These are phyloP conservation scores for Entoloma clypeatum DNA, from an alignment of 1,284 basidiomycete genomes.

Conservation along the genomic window DNA sequence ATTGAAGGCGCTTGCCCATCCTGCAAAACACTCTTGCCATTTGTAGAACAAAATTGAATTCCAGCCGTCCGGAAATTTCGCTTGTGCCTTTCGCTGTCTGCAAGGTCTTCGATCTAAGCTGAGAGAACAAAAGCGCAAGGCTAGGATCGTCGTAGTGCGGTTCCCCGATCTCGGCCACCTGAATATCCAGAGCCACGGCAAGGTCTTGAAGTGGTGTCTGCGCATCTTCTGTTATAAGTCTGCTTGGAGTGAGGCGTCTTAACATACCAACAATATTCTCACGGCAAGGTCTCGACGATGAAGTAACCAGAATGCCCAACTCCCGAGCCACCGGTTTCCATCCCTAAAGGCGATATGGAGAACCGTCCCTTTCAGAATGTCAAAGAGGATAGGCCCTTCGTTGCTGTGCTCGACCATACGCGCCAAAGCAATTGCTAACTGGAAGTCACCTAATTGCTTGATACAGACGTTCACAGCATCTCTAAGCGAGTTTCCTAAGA, in stretches of 20 bases:
- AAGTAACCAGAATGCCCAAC: slow-evolving; percentile 94
- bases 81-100: slow-evolving; percentile 90
- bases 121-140: slow-evolving; percentile 85
- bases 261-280: slow-evolving; percentile 70
- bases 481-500: slow-evolving; percentile 84
- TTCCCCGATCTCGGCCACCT: slow-evolving; percentile 67
- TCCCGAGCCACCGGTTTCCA: slow-evolving; percentile 94
- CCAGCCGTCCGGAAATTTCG: slow-evolving; percentile 81
- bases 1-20: slow-evolving; percentile 67
- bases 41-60: slow-evolving; percentile 93
- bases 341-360: slow-evolving; percentile 81
- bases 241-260: neutral
- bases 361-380: slow-evolving; percentile 71
- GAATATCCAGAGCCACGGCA: slow-evolving; percentile 50
- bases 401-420: slow-evolving; percentile 80
- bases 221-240: slow-evolving; percentile 2
- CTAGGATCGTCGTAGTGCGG: slow-evolving; percentile 91
- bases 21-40: slow-evolving; percentile 87
- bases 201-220: slow-evolving; percentile 79
- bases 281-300: slow-evolving; percentile 84
- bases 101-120: slow-evolving; percentile 83
- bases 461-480: slow-evolving; percentile 93
- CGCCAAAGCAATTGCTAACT: slow-evolving; percentile 85
- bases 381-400: slow-evolving; percentile 73
- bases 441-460: slow-evolving; percentile 85